Percentiles rank a stretch among this genome's conserved stretches.
These are phyloP conservation scores for Umbellularia californica DNA, from an alignment of 164 flowering plant genomes.

Conservation along the genomic window DNA sequence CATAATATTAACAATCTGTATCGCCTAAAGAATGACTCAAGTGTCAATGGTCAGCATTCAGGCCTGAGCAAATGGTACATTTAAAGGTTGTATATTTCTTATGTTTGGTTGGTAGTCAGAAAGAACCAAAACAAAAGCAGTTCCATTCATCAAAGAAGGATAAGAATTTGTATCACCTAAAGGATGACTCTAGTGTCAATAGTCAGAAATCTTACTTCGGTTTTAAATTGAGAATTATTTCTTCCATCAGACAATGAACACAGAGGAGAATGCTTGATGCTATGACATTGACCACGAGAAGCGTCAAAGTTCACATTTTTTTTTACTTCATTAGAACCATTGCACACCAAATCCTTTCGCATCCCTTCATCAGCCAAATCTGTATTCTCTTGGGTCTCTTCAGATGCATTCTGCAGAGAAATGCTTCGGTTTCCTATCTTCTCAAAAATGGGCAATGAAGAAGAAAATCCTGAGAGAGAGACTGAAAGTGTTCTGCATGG, in stretches of 20 bases:
- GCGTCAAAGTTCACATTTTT: conserved; percentile 20
- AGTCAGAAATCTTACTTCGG: conserved; percentile 29
- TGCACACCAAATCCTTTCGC: background rate
- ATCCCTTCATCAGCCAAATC: conserved; percentile 19
- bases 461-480: conserved; percentile 18
- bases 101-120: background rate
- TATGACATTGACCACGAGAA: conserved; percentile 22
- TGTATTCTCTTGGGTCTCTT: conserved; percentile 13
- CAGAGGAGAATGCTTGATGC: conserved; percentile 31
- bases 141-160: conserved; percentile 1
- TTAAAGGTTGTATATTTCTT: background rate
- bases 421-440: conserved; percentile 25
- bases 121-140: background rate
- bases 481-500: conserved; percentile 22
- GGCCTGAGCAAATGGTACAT: background rate
- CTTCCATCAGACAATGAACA: conserved; percentile 32
- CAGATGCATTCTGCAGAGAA: conserved; percentile 17
- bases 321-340: conserved; percentile 13
- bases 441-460: conserved; percentile 17
- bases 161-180: background rate
- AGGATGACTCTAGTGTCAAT: too few species aligned
- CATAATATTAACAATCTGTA: background rate
- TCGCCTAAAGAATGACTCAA: background rate
- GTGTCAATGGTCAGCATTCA: background rate
- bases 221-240: conserved; percentile 5